phyloP scores from a whole-genome alignment of 441 rosid species.

The Geranium incanum region DNA sequence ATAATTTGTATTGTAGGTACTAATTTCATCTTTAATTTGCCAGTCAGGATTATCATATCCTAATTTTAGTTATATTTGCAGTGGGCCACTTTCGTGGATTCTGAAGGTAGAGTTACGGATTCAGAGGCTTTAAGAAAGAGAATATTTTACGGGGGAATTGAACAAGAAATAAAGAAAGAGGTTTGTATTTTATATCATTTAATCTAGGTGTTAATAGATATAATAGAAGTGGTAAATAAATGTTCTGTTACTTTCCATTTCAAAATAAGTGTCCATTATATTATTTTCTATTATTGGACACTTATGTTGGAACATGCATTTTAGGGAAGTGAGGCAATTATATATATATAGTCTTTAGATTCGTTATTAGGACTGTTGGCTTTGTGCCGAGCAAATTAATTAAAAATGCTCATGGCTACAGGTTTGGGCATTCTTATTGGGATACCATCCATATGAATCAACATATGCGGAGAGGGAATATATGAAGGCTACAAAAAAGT shows the following conservation, averaged over 20 bases:
- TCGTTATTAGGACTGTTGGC: not conserved
- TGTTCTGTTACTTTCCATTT: not conserved
- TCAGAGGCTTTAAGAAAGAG: constrained; percentile 65
- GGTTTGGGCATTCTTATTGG: constrained; percentile 91
- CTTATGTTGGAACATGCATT: too few species aligned
- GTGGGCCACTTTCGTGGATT: constrained; percentile 83
- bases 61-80: constrained; percentile 27
- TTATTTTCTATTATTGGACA: too few species aligned
- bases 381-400: constrained; percentile 3
- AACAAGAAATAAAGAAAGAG: constrained; percentile 66
- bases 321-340: too few species aligned
- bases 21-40: not conserved
- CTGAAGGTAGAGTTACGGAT: constrained; percentile 76
- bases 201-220: not conserved
- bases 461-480: constrained; percentile 84
- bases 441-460: constrained; percentile 71
- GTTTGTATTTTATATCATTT: constrained; percentile 34
- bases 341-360: not conserved
- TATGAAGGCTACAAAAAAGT: constrained; percentile 46
- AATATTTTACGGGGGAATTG: constrained; percentile 94
- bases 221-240: not conserved
- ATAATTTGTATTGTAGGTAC: not conserved
- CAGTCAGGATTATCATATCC: not conserved
- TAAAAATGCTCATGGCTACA: constrained; percentile 30
- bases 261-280: too few species aligned